Base-by-base conservation (phyloP, 192 early-diverging fungal genomes). In the Coemansia sp. region DNA sequence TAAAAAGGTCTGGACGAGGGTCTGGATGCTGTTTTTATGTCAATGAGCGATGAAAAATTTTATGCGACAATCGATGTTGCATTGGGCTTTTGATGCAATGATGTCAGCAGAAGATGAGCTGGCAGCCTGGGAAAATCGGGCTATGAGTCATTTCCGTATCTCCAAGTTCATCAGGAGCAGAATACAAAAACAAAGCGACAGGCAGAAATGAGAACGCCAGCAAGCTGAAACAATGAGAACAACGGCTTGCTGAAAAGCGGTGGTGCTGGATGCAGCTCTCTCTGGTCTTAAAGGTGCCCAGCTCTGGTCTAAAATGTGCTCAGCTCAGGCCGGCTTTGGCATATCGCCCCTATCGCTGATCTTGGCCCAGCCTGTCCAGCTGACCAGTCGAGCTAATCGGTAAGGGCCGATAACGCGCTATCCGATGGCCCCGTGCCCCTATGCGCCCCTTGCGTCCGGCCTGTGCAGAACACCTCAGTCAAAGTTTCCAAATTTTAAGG, bases 381-480 rank as follows among this genome's bases (percentile, higher is more conserved):
- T 45, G 41, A 45, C 41, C 37, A 38, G 37, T n/a, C 8, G 41
- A 49, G 48, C 48, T 17, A 17, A 17, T 17, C 19, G 19, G 19
- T 4, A n/a, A 45, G 14, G 3, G 4, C 10, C n/a, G 45, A 48
- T 48, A 48, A n/a, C 4, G 19, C 17, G 48, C 48, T 19, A n/a
- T 21, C 48, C 32, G 32, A 35, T 35, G 32, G 32, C 32, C 6
- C 48, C 48, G 48, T 49, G 48, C 48, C 48, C 47, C 17, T 17
- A 49, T 49, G 48, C 15, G 48, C 48, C 48, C 48, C 48, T 17
- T 49, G 48, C 48, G 48, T 49, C n/a, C 19, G n/a, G 48, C 48
- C 48, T 49, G 48, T 19, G 48, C 12, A 17, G 48, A 8, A 7
- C 19, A 49, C 47, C 8, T 49, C 7, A 39, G 45, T 15, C 38